A percentile compares a stretch with the other conserved stretches of the same genome.
Evolutionary conservation across 2,329 filamentous ascomycete species (phyloP).

Genomic region (Xenosphaeropsis pyriputrescens): DNA sequence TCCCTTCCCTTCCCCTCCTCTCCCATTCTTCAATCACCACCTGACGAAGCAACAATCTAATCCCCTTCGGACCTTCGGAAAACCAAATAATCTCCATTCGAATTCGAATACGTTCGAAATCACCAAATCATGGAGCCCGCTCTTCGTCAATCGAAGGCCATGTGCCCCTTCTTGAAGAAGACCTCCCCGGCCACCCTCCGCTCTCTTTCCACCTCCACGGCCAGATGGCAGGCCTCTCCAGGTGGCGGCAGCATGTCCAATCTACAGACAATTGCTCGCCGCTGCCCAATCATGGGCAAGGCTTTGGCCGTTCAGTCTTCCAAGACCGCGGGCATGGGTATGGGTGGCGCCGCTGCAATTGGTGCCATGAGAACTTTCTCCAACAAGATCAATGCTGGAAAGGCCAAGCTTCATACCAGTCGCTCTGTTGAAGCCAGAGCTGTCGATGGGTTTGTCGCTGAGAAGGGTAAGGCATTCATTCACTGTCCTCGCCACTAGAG

Average conservation of each 20-base stretch:
- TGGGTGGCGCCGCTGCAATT: conserved; percentile 25
- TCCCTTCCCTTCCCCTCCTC: too few species aligned
- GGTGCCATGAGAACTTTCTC: conserved; percentile 36
- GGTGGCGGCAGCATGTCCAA: conserved; percentile 94
- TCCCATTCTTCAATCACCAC: too few species aligned
- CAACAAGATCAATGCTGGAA: conserved; percentile 33
- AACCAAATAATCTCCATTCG: background rate
- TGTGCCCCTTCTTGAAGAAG: conserved; percentile 96
- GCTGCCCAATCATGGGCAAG: conserved; percentile 98
- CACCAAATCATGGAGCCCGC: conserved; percentile 66
- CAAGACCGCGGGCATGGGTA: conserved; percentile 28
- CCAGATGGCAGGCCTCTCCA: conserved; percentile 44
- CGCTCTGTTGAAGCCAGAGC: conserved; percentile 63
- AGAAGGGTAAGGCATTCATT: too few species aligned
- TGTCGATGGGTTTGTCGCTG: conserved; percentile 39
- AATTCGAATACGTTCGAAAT: background rate
- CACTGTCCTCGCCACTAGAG: too few species aligned
- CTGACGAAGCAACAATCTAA: too few species aligned
- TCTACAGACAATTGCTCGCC: conserved; percentile 82
- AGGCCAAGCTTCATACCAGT: conserved; percentile 72
- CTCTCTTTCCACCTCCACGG: conserved; percentile 65
- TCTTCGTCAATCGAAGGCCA: conserved; percentile 84
- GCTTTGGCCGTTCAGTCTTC: conserved; percentile 77
- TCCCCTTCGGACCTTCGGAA: too few species aligned
- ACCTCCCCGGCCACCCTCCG: conserved; percentile 85